Evolutionary conservation across 208 protist genomes (phyloP), one percentile per base, ranked within the genome.

Genomic region (Acanthamoeba divionensis): DNA sequence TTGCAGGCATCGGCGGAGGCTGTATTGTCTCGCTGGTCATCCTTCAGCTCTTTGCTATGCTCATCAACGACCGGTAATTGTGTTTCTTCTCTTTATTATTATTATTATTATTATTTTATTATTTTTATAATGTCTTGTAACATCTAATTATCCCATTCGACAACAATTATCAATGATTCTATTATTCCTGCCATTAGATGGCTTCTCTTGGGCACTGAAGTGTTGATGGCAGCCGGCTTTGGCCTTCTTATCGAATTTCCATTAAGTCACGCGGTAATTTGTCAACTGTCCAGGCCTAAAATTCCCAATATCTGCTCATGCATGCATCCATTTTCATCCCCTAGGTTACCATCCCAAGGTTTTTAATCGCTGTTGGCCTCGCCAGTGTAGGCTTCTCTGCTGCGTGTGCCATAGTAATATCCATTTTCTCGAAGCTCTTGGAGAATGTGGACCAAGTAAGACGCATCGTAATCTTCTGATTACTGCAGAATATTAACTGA

Each of bases 391-490:
- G 75, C 3, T 85, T 85, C 52, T 55, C 75, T 21, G 36, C 75
- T 9, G 75, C 75, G 15, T 85, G 75, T 21, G 75, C 75, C 4
- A 26, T 85, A 3, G 48, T 85, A 21, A 85, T 85, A 47, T 85
- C 75, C 50, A 85, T 85, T 54, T 85, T 85, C 31, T 85, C 75
- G 36, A 85, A 85, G 52, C 75, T 85, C 29, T 36, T 85, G 2
- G 75, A 63, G 33, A 38, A 85, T 65, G 75, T 63, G 1, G 75
- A 85, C 18, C 52, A 60, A n/a, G 52, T 60, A n/a, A 18, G n/a
- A 60, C 52, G 18, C n/a, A 18, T 60, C 52, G 18, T 60, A 24
- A 24, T n/a, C n/a, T 60, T 60, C n/a, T 18, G 52, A 60, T n/a
- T 60, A 24, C 18, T 60, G 18, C n/a, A 24, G n/a, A 60, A 60